phyloP scores from a whole-genome alignment of 352 stramenopile species.

The Elongisporangium undulatum region DNA sequence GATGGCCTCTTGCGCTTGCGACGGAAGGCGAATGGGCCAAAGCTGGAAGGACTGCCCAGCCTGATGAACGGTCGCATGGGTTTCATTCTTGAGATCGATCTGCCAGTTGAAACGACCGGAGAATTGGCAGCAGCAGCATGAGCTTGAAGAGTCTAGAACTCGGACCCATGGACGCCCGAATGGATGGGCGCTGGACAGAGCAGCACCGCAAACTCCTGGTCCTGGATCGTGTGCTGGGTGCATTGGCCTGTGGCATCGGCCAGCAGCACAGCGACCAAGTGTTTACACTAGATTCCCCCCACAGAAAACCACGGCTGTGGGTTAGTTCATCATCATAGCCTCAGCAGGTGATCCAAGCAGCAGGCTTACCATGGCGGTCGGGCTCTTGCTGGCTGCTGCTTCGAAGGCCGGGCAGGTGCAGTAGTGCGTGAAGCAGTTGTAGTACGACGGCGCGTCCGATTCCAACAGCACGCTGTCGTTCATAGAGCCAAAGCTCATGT shows the following conservation, averaged over 20 bases:
- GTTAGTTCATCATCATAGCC: background rate
- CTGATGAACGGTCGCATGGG: background rate
- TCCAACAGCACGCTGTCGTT: conserved; percentile 32
- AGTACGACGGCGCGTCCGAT: conserved; percentile 44
- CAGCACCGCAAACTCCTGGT: conserved; percentile 59
- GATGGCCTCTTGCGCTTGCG: background rate
- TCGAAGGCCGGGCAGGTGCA: conserved; percentile 60
- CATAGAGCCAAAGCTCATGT: conserved; percentile 33
- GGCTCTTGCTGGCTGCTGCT: conserved; percentile 25
- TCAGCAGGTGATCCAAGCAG: background rate
- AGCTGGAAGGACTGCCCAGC: background rate
- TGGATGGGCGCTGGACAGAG: conserved; percentile 23
- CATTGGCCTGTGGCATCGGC: conserved; percentile 47
- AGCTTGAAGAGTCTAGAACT: background rate
- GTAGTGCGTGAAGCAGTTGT: conserved; percentile 72
- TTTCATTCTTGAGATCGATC: background rate
- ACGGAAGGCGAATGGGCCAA: background rate
- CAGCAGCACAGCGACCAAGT: conserved; percentile 59
- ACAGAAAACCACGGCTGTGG: background rate
- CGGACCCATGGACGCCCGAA: background rate
- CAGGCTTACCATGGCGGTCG: conserved; percentile 46
- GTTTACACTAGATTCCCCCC: conserved; percentile 47
- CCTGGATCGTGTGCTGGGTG: conserved; percentile 42
- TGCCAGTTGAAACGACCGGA: background rate
- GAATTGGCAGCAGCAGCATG: background rate